Evolutionary conservation across 1,284 basidiomycete species (phyloP).

Genomic region (Boletellus sp.): DNA sequence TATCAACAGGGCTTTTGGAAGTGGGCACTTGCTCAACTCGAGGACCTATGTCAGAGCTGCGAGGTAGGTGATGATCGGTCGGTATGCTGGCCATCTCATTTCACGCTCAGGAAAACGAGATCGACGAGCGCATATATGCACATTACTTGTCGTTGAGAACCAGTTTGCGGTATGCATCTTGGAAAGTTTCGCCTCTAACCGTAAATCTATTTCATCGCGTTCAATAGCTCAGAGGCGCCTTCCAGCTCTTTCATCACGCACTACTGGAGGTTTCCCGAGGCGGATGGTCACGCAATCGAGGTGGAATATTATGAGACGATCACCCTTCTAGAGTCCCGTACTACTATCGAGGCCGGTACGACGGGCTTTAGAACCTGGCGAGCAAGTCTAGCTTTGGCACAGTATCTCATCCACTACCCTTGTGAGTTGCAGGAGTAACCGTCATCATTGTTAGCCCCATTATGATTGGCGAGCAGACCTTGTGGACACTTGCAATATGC

Average conservation of each 20-base stretch:
- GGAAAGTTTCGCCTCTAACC: slow-evolving; percentile 23
- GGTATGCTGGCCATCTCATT: slow-evolving; percentile 2
- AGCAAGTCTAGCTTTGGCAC: slow-evolving; percentile 63
- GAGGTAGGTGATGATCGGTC: slow-evolving; percentile 35
- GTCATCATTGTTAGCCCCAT: not conserved
- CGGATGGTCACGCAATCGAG: not conserved
- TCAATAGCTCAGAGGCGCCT: slow-evolving; percentile 32
- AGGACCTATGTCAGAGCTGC: slow-evolving; percentile 37
- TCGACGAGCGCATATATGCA: slow-evolving; percentile 62
- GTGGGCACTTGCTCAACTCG: slow-evolving; percentile 55
- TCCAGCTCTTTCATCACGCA: slow-evolving; percentile 63
- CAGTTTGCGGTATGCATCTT: slow-evolving; percentile 17
- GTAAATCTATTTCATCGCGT: not conserved
- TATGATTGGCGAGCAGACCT: slow-evolving; percentile 40
- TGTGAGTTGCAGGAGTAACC: slow-evolving; percentile 34
- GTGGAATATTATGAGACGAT: slow-evolving; percentile 36
- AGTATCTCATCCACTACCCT: slow-evolving; percentile 55
- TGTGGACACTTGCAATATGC: slow-evolving; percentile 44
- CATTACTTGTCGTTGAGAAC: slow-evolving; percentile 50
- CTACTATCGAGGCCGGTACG: slow-evolving; percentile 67
- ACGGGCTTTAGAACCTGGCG: slow-evolving; percentile 77
- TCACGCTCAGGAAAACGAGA: slow-evolving; percentile 48
- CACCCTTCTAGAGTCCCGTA: slow-evolving; percentile 69
- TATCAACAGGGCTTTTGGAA: slow-evolving; percentile 72
- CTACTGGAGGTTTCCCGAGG: slow-evolving; percentile 43